Evolutionary conservation across 2,329 filamentous ascomycete species (phyloP), one percentile per base, ranked within the genome.

Genomic region (Seiridium unicorne): DNA sequence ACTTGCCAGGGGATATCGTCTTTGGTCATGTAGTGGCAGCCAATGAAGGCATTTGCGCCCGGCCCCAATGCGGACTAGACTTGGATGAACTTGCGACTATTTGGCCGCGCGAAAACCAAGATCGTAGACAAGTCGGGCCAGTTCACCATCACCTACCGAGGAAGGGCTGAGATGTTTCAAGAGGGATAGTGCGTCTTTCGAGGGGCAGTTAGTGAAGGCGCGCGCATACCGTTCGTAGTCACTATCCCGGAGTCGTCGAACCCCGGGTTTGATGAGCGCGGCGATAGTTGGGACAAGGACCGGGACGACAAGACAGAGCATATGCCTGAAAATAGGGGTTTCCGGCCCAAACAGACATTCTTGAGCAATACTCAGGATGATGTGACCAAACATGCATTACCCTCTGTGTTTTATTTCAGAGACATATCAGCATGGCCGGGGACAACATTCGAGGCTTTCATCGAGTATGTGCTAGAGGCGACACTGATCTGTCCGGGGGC

Each of bases 401-500:
- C 60, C 2, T 51, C 54, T 2, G 58, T 60, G 8, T 62, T 47
- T 48, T 46, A 62, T 48, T 60, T 54, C 35, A 11, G 8, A 18
- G 46, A 48, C n/a, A 51, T 5, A 3, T 57, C 32, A 4, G 31
- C 13, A 2, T 47, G 47, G 54, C 18, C 35, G 4, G 35, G 44
- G 2, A 31, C 40, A 26, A 51, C n/a, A 10, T 59, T 40, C 32
- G 60, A 62, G 54, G 60, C 58, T n/a, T 60, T 54, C 42, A 40
- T 62, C n/a, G 60, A 62, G n/a, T 62, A 62, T 13, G 48, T 62
- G n/a, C 58, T 62, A 10, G 40, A 60, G 26, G 60, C 58, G 11
- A 40, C 18, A 10, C 9, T 62, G 47, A 35, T 26, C 2, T 57
- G 54, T n/a, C 60, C 57, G 3, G 58, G 58, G 4, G n/a, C 40